Evolutionary conservation across 2,329 filamentous ascomycete genomes (phyloP).

Genomic region (Phialemonium atrogriseum): DNA sequence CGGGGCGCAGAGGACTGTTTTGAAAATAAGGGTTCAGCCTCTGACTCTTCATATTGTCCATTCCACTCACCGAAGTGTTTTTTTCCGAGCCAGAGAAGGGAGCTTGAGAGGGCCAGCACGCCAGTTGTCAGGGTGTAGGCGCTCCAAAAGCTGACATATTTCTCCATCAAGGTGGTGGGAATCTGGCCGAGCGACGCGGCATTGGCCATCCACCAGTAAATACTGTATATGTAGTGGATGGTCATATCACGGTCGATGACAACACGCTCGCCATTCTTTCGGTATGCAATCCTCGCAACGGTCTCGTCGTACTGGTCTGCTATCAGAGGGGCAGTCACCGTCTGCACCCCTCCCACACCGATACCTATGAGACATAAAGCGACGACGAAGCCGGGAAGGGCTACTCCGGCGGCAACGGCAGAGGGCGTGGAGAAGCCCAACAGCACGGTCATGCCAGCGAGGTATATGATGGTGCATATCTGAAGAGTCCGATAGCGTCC

Average conservation of each 20-base stretch:
- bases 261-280: slow-evolving; percentile 26
- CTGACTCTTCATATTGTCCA: neutral
- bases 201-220: slow-evolving; percentile 57
- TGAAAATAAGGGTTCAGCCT: too few species aligned
- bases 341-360: slow-evolving; percentile 52
- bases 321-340: slow-evolving; percentile 34
- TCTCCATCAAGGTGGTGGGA: slow-evolving; percentile 52
- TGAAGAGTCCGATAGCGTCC: slow-evolving; percentile 48
- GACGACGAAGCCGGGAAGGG: slow-evolving; percentile 45
- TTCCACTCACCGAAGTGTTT: slow-evolving; percentile 8
- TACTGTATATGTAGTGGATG: slow-evolving; percentile 51
- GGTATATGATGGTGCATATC: slow-evolving; percentile 24
- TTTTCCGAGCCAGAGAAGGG: slow-evolving; percentile 5
- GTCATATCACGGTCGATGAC: slow-evolving; percentile 50
- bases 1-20: too few species aligned
- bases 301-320: slow-evolving; percentile 49
- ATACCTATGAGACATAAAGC: slow-evolving; percentile 50
- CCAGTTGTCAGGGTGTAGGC: slow-evolving; percentile 50
- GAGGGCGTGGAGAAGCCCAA: slow-evolving; percentile 44
- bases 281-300: slow-evolving; percentile 25
- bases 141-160: slow-evolving; percentile 47
- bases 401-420: slow-evolving; percentile 38
- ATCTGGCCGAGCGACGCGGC: slow-evolving; percentile 52
- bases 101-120: slow-evolving; percentile 44
- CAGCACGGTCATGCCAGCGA: slow-evolving; percentile 45